Base-by-base conservation (phyloP, 768 basidiomycete species). In the Kwoniella europaea region DNA sequence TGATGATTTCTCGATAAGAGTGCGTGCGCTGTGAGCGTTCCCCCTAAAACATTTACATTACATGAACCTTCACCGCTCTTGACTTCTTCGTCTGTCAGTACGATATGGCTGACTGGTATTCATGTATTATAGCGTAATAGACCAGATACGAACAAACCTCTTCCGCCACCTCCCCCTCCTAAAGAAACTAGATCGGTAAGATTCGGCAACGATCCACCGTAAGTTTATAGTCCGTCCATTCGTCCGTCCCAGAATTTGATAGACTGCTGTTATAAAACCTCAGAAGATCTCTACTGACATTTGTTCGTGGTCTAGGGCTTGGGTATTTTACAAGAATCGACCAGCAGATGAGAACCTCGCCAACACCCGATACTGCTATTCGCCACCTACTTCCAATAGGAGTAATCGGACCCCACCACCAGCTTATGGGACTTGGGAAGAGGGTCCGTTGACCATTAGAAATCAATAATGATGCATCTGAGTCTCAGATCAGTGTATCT, bases 321-420 rank as follows among this genome's bases (percentile, higher is more conserved):
- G 79, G 79, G 76, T 76, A 57, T 80, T 80, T 62, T 74, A 80
- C 41, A 62, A 64, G 18, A 57, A 78, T 35, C 65, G 72, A 24
- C 76, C 76, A 5, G 42, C 76, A 6, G 74, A 68, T 20, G 76
- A 80, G 63, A 80, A 78, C 43, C 73, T 73, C 20, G 75, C 65
- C 22, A 80, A 80, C 42, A 76, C 76, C 9, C 62, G 75, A 35
- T 77, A 76, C 46, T 72, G 67, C 52, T 42, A 61, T 1, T 52
- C 58, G 16, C 63, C 58, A 35, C 20, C 27, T 16, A 55, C 54
- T 2, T 4, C 42, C 1, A 54, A 10, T 53, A 10, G 20, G 16
- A 64, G 46, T 35, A 41, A 13, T 6, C 43, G 3, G 4, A 58
- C 65, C 4, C 65, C 67, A 5, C 67, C 59, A 5, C 67, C 59